Percentiles rank a stretch among this genome's conserved stretches.
Evolutionary conservation across 2,329 filamentous ascomycete genomes (phyloP).

Genomic region (Neofusicoccum umdonicola): DNA sequence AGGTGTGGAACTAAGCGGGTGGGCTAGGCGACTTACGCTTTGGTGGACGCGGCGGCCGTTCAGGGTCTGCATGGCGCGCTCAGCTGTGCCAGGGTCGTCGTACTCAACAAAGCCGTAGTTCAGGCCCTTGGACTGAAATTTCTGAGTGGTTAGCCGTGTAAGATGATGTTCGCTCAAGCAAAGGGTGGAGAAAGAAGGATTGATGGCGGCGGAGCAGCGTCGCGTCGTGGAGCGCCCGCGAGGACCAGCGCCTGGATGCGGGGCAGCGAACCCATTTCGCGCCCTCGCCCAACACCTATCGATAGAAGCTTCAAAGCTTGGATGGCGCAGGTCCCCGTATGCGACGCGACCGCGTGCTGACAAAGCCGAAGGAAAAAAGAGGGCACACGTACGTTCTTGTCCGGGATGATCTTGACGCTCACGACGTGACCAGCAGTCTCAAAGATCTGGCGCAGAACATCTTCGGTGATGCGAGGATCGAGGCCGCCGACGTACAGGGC

Average conservation of each 20-base stretch:
- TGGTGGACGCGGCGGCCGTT: slow-evolving; percentile 96
- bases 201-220: not conserved
- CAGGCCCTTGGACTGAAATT: slow-evolving; percentile 81
- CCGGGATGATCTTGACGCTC: slow-evolving; percentile 98
- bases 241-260: not conserved
- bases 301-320: slow-evolving; percentile 10
- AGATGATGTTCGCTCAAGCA: not conserved
- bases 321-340: slow-evolving; percentile 14
- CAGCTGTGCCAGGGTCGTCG: slow-evolving; percentile 93
- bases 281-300: not conserved
- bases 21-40: slow-evolving; percentile 61
- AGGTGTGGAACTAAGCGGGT: slow-evolving; percentile 16
- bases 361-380: slow-evolving; percentile 10
- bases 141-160: slow-evolving; percentile 19
- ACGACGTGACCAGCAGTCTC: slow-evolving; percentile 98
- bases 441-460: slow-evolving; percentile 95
- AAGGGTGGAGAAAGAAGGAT: not conserved
- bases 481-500: slow-evolving; percentile 94
- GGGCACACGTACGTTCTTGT: slow-evolving; percentile 84
- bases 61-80: slow-evolving; percentile 94
- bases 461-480: slow-evolving; percentile 92
- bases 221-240: not conserved
- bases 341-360: slow-evolving; percentile 14
- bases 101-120: slow-evolving; percentile 99
- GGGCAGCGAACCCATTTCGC: not conserved